Evolutionary conservation across 306 rosid species (phyloP).

Genomic region (Alnus rubra): DNA sequence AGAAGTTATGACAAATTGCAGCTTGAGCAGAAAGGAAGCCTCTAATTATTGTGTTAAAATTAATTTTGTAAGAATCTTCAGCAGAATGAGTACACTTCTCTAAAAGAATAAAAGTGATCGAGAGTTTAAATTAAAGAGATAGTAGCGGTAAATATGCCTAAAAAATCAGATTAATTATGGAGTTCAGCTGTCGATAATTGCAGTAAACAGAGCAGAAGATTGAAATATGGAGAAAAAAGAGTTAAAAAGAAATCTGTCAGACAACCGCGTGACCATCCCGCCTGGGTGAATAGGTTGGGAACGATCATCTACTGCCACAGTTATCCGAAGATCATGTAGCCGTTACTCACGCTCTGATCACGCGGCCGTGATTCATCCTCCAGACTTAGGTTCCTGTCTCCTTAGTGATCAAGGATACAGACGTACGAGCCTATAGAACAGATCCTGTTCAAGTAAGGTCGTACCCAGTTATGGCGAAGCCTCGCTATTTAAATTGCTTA

Average conservation of each 20-base stretch:
- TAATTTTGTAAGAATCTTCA: too few species aligned
- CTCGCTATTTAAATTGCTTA: neutral
- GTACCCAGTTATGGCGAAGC: fast-evolving
- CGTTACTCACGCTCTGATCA: neutral
- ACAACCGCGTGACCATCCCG: neutral
- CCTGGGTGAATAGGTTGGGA: neutral
- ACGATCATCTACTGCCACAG: neutral
- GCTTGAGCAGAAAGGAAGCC: too few species aligned
- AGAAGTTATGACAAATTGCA: too few species aligned
- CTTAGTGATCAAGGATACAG: neutral
- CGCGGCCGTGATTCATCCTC: neutral
- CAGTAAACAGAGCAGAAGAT: too few species aligned
- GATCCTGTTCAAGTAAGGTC: constrained; percentile 10
- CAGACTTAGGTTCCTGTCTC: constrained; percentile 2
- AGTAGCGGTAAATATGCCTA: too few species aligned
- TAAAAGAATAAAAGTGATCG: too few species aligned
- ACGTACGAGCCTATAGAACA: neutral
- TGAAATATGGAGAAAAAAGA: too few species aligned
- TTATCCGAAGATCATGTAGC: neutral
- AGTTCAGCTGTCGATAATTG: too few species aligned
- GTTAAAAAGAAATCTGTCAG: neutral
- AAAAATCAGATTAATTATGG: too few species aligned
- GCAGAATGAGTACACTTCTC: too few species aligned
- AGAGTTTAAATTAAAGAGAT: too few species aligned
- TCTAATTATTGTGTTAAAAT: too few species aligned